Base-by-base conservation (phyloP, 2,329 filamentous ascomycete genomes). In the Seiridium cupressi region DNA sequence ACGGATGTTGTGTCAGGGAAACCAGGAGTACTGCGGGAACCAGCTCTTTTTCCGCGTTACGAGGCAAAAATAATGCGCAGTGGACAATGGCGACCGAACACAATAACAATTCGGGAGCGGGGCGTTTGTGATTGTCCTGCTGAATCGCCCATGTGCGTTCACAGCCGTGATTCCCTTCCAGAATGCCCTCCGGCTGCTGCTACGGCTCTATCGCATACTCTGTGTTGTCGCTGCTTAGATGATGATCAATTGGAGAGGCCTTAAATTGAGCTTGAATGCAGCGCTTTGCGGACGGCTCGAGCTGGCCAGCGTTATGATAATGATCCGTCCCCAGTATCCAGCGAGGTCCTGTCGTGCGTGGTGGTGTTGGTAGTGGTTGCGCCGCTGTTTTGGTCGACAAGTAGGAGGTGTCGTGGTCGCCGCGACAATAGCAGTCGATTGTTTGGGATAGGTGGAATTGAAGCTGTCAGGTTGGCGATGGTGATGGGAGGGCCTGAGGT, bases 151-250 rank as follows among this genome's bases (percentile, higher is more conserved):
- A 38, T 53, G 49, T 34, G 49, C 49, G 5, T 35, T 36, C 49
- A 49, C 47, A 13, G 36, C 34, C 51, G 26, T 11, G 9, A 26
- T 26, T 26, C n/a, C 8, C 36, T 18, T 44, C 38, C 35, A 34
- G 34, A 31, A 9, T 44, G 53, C n/a, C 36, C 38, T 55, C 38
- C 26, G 53, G 38, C 31, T 42, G 7, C 49, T 13, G 32, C 9
- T 18, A 53, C 49, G 32, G 9, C 26, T 55, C 36, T 44, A 55
- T 55, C 53, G 53, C 53, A 55, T 55, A 38, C 53, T 44, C 53
- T 31, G 26, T 32, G 47, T 13, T 26, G 18, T 11, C 13, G 48
- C 18, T 8, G 35, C 18, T 26, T 26, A 26, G 18, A 26, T 26
- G 18, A 26, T 26, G 18, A 26, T 26, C 18, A 26, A 26, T 26